Base-by-base conservation (phyloP, 495 filamentous ascomycete species). In the Letharia columbiana region DNA sequence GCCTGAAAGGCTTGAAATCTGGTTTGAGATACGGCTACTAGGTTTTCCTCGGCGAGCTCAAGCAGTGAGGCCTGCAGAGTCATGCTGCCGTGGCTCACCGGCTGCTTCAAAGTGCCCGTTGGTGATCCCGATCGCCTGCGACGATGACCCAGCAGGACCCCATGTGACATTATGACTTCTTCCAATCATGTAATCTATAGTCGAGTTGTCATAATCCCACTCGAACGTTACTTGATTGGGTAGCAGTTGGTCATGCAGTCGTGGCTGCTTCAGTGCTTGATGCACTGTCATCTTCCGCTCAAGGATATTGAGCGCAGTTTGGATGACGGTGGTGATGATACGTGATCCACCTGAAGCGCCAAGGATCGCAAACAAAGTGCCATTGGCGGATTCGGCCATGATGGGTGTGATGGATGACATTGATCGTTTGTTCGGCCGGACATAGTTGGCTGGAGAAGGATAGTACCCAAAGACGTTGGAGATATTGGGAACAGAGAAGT, bases 271-370 rank as follows among this genome's bases (percentile, higher is more conserved):
- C 15, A 96, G 76, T 0, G 90, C 87, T 42, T 87, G 79, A 5
- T 77, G 72, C 0, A 86, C 75, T 0, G 77, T 81, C 69, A 87
- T 77, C 59, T 79, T 77, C 28, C 82, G 78, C 61, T 92, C 88
- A 0, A 97, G 77, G 4, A 89, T 76, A 69, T 89, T 80, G 63
- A 87, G 84, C 40, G 91, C 80, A 58, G 82, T 85, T 74, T 93
- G 90, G 41, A 91, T 81, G 0, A 88, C 92, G 0, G 89, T 78
- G 0, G 90, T 95, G 75, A 93, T 92, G 74, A 96, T 97, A 6
- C 89, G 82, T n/a, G 86, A 90, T 15, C 92, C 92, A 18, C 92
- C 92, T 0, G 91, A 91, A 0, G 90, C 85, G 2, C 90, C 92
- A n/a, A 89, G 82, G 33, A 86, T 77, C 62, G 90, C 78, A 70